Base-by-base conservation (phyloP, 805 yeast species). In the Candida wancherniae region DNA sequence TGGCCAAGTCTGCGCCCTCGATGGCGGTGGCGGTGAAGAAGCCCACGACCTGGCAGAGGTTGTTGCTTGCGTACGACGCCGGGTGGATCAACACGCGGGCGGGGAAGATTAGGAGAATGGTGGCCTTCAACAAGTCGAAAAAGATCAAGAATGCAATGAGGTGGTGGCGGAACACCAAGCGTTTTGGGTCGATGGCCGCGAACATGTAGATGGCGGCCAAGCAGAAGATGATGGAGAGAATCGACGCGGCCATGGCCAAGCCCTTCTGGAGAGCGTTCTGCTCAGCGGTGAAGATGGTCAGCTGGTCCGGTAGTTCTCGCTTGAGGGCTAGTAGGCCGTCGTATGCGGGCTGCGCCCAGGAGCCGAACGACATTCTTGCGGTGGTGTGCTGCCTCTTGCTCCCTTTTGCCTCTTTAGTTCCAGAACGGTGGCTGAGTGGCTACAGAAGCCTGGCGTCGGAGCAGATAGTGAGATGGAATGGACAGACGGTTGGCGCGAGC, bases 1-100 rank as follows among this genome's bases (percentile, higher is more conserved):
- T 87, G 11, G 92, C 87, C 20, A 85, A 50, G 56, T 87, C 97
- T 2, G 88, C 86, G 13, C 94, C 94, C 55, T 84, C 94, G 9
- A 83, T 80, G 14, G 85, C 70, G 22, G 78, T 67, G 3, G 88
- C 84, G 1, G 94, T 82, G 55, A 84, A 77, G 65, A 83, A 86
- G 2, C 95, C 95, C 20, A 81, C 69, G 4, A 76, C 73, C 48
- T 78, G 75, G 45, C 80, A 74, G 49, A 81, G 75, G 18, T 53
- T 55, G 22, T 63, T 57, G 42, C 63, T 65, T 33, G 65, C 69
- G 50, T 74, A 76, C 6, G 75, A 58, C 7, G 57, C 39, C 15
- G 53, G 47, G 22, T 61, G 61, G 6, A 67, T 50, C 15, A 74
- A 49, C 3, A 77, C 73, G 23, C 82, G 57, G 0, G 78, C 53